Evolutionary conservation across 768 basidiomycete species (phyloP), one percentile per base, ranked within the genome.

Genomic region (Lenzites betulinus): DNA sequence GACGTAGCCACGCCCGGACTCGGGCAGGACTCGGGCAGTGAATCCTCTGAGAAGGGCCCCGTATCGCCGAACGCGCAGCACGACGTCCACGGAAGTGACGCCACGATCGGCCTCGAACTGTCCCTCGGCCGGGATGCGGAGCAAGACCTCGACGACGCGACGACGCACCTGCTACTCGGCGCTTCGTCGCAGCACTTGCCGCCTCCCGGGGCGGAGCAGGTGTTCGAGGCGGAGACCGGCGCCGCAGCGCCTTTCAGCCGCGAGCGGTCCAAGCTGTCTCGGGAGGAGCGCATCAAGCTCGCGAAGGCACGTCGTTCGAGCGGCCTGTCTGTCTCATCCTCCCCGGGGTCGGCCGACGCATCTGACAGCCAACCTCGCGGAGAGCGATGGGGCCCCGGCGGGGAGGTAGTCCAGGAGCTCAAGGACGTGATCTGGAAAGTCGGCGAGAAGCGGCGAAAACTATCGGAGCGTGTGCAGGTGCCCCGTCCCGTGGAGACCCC

Each of bases 401-500:
- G 85, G 1, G 91, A 92, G 62, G 90, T 93, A 36, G 89, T 93
- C 6, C 85, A 90, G 70, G 91, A 93, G 71, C 76, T 93, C 63
- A 90, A 89, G 71, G 91, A 92, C 66, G 90, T 93, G 12, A 93
- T 93, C 30, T 90, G 88, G 89, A 88, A 91, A 71, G 91, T 93
- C 9, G 83, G 90, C 33, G 88, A 92, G 73, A 78, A 80, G 67
- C 77, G 85, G 70, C 75, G 87, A 60, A 80, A 78, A 71, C 77
- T 87, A 79, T 68, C 66, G 12, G 73, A 76, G 61, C 67, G 59
- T 64, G 15, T 30, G 18, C 41, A 50, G 47, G 30, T 41, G 23
- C 47, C 35, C 0, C 26, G 15, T 9, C 12, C 20, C 20, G 20
- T 35, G 42, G 30, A 20, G 28, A 33, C 30, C 30, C 30, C 30